Evolutionary conservation across 2,329 filamentous ascomycete species (phyloP).

Genomic region (Bisporella sp.): DNA sequence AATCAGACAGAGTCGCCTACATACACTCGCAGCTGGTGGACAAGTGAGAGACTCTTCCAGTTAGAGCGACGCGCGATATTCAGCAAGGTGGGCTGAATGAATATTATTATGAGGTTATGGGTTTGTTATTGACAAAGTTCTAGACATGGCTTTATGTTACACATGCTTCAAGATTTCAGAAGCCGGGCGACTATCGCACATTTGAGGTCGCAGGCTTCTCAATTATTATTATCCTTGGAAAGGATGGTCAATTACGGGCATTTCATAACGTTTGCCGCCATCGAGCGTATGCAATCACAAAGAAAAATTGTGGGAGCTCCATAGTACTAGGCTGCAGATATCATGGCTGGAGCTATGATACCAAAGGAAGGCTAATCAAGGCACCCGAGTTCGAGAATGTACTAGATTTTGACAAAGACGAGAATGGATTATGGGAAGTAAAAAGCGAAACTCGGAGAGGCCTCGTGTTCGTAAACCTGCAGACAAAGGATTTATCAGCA

Average conservation of each 20-base stretch:
- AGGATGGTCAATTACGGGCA: conserved; percentile 18
- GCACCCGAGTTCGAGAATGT: conserved; percentile 25
- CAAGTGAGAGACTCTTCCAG: conserved; percentile 16
- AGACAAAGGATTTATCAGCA: background rate
- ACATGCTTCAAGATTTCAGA: conserved; percentile 19
- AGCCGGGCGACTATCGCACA: conserved; percentile 23
- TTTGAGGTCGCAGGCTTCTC: conserved; percentile 22
- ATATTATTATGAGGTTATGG: background rate
- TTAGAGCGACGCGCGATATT: conserved; percentile 22
- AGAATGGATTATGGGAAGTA: conserved; percentile 22
- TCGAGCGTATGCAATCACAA: conserved; percentile 23
- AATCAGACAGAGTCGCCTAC: background rate
- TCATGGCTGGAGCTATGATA: conserved; percentile 26
- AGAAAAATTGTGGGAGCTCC: conserved; percentile 22
- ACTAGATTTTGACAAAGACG: conserved; percentile 19
- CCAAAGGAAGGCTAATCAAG: conserved; percentile 21
- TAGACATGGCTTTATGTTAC: conserved; percentile 23
- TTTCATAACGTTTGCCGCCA: conserved; percentile 27
- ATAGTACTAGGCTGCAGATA: conserved; percentile 23
- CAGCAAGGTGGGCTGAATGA: conserved; percentile 17
- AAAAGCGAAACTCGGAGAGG: conserved; percentile 10
- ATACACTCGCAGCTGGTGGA: conserved; percentile 14
- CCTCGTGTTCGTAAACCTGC: conserved; percentile 22
- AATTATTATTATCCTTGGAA: conserved; percentile 22
- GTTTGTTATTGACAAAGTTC: background rate